phyloP scores from a whole-genome alignment of 352 stramenopile species.

The Pythium brachiatum region DNA sequence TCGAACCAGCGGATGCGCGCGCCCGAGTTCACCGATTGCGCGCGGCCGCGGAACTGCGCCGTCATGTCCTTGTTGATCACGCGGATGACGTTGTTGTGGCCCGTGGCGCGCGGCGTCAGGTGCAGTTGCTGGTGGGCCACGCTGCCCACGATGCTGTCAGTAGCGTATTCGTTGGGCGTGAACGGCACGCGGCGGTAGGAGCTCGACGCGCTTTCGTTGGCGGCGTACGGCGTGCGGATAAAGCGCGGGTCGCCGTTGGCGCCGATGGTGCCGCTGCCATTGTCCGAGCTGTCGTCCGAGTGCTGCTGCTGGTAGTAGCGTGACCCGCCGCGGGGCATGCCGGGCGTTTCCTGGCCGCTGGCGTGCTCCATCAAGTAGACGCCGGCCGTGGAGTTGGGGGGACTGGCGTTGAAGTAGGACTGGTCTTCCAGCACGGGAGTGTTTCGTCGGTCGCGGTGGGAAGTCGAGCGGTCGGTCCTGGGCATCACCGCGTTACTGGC shows the following conservation, averaged over 20 bases:
- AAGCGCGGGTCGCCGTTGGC: slow-evolving; percentile 33
- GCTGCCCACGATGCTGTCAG: slow-evolving; percentile 41
- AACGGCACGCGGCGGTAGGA: slow-evolving; percentile 31
- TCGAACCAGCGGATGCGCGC: slow-evolving; percentile 86
- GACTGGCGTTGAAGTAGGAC: slow-evolving; percentile 46
- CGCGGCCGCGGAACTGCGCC: slow-evolving; percentile 75
- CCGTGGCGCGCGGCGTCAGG: slow-evolving; percentile 52
- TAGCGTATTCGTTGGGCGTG: slow-evolving; percentile 28
- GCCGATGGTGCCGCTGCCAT: background rate
- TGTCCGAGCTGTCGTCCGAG: slow-evolving; percentile 2
- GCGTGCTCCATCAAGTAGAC: slow-evolving; percentile 73
- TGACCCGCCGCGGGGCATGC: slow-evolving; percentile 26
- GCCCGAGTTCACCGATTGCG: slow-evolving; percentile 57
- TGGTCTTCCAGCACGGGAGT: slow-evolving; percentile 76
- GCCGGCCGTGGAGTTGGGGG: slow-evolving; percentile 39
- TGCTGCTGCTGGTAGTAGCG: slow-evolving; percentile 37
- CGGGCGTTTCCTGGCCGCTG: slow-evolving; percentile 29
- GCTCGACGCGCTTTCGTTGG: slow-evolving; percentile 50
- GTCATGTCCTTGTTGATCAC: slow-evolving; percentile 91
- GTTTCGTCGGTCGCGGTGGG: slow-evolving; percentile 38
- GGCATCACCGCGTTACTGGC: slow-evolving; percentile 22
- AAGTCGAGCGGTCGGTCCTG: slow-evolving; percentile 19
- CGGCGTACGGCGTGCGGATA: slow-evolving; percentile 33
- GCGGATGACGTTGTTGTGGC: slow-evolving; percentile 78
- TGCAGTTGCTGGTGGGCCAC: slow-evolving; percentile 52